Conservation (phyloP, 768 basidiomycete genomes). For the Artomyces pyxidatus region DNA sequence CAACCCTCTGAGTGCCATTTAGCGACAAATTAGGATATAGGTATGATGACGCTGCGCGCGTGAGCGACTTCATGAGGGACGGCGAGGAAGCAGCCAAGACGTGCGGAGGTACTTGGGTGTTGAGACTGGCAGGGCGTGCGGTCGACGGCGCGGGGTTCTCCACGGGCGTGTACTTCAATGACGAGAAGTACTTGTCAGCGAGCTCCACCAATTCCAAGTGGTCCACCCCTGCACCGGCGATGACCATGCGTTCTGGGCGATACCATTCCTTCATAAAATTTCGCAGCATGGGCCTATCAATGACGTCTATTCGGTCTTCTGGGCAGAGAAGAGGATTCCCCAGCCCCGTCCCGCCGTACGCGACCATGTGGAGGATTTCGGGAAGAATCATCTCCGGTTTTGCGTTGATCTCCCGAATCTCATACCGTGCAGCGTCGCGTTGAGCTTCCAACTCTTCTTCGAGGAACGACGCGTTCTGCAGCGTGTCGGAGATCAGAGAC, state of each 20-base stretch:
- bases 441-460: slow-evolving; percentile 77
- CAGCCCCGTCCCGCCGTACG: slow-evolving; percentile 67
- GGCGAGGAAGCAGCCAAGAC: slow-evolving; percentile 45
- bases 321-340: slow-evolving; percentile 92
- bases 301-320: slow-evolving; percentile 64
- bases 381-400: slow-evolving; percentile 95
- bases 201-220: slow-evolving; percentile 87
- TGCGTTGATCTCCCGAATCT: slow-evolving; percentile 75
- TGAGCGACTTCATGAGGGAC: slow-evolving; percentile 55
- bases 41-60: slow-evolving; percentile 70
- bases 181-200: slow-evolving; percentile 76
- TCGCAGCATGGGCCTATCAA: slow-evolving; percentile 55
- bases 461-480: slow-evolving; percentile 67
- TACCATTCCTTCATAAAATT: slow-evolving; percentile 76
- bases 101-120: slow-evolving; percentile 39
- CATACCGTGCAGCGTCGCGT: slow-evolving; percentile 82
- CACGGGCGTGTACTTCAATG: slow-evolving; percentile 33
- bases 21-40: slow-evolving; percentile 36
- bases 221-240: slow-evolving; percentile 88
- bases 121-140: slow-evolving; percentile 18
- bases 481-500: slow-evolving; percentile 87
- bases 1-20: slow-evolving; percentile 5
- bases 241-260: slow-evolving; percentile 88
- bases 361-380: slow-evolving; percentile 81
- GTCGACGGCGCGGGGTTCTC: slow-evolving; percentile 23